Evolutionary conservation across 1,139 yeast species (phyloP), one percentile per base, ranked within the genome.

Genomic region (Suhomyces maxii): DNA sequence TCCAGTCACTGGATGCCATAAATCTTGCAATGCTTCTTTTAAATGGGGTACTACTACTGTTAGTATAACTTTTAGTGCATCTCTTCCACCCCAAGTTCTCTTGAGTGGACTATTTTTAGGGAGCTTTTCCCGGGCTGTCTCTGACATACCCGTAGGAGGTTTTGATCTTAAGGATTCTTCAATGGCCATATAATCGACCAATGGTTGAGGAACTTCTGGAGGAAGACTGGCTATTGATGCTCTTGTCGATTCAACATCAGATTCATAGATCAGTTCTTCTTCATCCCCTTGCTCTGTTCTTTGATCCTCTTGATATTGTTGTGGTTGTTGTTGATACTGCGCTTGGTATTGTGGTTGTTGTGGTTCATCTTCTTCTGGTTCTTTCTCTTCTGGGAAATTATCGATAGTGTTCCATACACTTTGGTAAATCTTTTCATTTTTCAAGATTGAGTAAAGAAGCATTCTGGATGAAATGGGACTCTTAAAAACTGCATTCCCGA

Each of bases 131-230:
- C 77, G 78, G 0, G 83, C 81, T 48, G 70, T 78, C 13, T 64
- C 63, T 0, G 89, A 79, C 84, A 86, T 79, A 3, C 91, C 91
- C 2, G 76, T 63, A 1, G 89, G 90, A 36, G 66, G 73, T 23
- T 58, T 66, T 14, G 80, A 78, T 44, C 74, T 58, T 34, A 75
- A 56, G 0, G 76, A 63, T 10, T 59, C 60, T 26, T 64, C 67
- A 10, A 69, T 58, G 11, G 59, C 67, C 35, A 53, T 54, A 5
- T 63, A 56, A 13, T 47, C 45, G 31, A 33, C 39, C 8, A 12
- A 23, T 9, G 31, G 31, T 11, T 26, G 36, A 7, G 40, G 34
- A 10, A 25, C 23, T 30, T 42, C 45, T 13, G 37, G 35, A 7
- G 39, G 28, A 5, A 39, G 12, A 26, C 42, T 43, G 2, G 36